phyloP scores from a whole-genome alignment of 441 rosid genomes.

The Croton laevigatus region DNA sequence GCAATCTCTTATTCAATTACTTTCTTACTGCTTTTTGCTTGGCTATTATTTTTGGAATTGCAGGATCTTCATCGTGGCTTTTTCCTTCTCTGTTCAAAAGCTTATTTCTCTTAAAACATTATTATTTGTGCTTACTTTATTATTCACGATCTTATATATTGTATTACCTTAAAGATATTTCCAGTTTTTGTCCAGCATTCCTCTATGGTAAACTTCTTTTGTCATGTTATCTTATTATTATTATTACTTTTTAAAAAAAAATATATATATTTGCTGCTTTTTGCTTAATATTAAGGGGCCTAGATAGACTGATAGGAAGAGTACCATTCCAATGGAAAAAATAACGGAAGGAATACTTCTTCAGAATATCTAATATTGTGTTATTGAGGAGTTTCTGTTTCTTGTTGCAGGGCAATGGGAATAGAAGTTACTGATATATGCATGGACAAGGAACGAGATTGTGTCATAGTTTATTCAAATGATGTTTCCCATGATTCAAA shows the following conservation, averaged over 20 bases:
- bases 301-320: background rate
- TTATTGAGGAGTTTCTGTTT: conserved; percentile 14
- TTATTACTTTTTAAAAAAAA: no score
- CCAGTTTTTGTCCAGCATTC: background rate
- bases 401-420: conserved; percentile 49
- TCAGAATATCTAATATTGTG: background rate
- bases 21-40: background rate
- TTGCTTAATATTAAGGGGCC: background rate
- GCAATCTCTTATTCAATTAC: background rate
- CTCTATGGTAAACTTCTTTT: background rate
- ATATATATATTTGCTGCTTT: background rate
- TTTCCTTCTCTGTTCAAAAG: background rate
- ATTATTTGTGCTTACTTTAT: background rate
- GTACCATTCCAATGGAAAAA: background rate
- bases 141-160: background rate
- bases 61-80: background rate
- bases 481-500: conserved; percentile 41
- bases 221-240: no score
- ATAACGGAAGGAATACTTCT: background rate
- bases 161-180: background rate
- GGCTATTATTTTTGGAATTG: background rate
- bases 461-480: conserved; percentile 46
- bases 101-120: background rate
- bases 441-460: conserved; percentile 83
- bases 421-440: conserved; percentile 65